Evolutionary conservation across 352 stramenopile genomes (phyloP).

Genomic region (Phytophthora foliorum): DNA sequence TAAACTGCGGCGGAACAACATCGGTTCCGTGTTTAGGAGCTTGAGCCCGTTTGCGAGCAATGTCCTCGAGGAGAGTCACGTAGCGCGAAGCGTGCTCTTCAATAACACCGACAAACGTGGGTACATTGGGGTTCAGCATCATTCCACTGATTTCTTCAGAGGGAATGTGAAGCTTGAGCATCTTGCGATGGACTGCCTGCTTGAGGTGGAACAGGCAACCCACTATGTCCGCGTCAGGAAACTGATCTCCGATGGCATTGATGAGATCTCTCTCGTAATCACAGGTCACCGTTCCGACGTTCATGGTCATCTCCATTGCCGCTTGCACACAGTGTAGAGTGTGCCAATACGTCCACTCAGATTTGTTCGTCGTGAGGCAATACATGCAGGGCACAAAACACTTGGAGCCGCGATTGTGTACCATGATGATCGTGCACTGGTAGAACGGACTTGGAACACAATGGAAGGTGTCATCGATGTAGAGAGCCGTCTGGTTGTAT

Average conservation of each 20-base stretch:
- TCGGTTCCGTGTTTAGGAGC: constrained; percentile 8
- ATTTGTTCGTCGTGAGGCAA: constrained; percentile 6
- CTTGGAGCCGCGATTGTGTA: constrained; percentile 5
- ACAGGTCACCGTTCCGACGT: constrained; percentile 19
- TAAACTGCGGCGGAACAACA: not conserved
- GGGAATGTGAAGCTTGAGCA: constrained; percentile 21
- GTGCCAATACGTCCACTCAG: not conserved
- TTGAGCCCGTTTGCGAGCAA: constrained; percentile 5
- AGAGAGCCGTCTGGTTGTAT: constrained; percentile 21
- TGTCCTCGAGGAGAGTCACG: constrained; percentile 9
- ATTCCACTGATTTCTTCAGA: not conserved
- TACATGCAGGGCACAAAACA: constrained; percentile 18
- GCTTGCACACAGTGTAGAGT: not conserved
- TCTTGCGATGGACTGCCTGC: constrained; percentile 22
- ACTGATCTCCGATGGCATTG: constrained; percentile 17
- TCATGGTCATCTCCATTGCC: not conserved
- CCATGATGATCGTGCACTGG: constrained; percentile 31
- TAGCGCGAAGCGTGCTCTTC: constrained; percentile 15
- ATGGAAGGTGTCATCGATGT: constrained; percentile 33
- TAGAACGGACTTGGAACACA: constrained; percentile 16
- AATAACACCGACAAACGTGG: constrained; percentile 24
- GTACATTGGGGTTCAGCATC: constrained; percentile 18
- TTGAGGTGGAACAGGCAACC: constrained; percentile 39
- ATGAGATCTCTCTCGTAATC: constrained; percentile 32
- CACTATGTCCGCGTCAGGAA: constrained; percentile 20